Percentiles rank a stretch among this genome's conserved stretches.
These are phyloP conservation scores for Lachnellula hyalina DNA, from an alignment of 2,329 filamentous ascomycete species.

Conservation along the genomic window DNA sequence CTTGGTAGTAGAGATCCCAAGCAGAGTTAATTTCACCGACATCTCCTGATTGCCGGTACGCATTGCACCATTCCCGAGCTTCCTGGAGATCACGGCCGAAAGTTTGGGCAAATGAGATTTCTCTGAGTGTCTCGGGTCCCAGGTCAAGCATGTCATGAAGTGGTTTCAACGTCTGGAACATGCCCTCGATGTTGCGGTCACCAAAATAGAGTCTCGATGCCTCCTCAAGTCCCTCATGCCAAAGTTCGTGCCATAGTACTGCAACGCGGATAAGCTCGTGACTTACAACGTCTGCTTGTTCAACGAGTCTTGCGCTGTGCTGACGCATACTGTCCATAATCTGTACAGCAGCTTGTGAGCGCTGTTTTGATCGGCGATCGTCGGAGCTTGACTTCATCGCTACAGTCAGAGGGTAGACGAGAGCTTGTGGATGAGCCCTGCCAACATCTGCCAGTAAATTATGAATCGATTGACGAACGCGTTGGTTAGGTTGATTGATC, in stretches of 20 bases:
- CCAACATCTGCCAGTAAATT: slow-evolving; percentile 89
- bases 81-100: slow-evolving; percentile 95
- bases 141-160: slow-evolving; percentile 87
- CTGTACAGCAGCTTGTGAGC: slow-evolving; percentile 80
- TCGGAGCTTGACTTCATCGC: slow-evolving; percentile 92
- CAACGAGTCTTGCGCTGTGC: slow-evolving; percentile 86
- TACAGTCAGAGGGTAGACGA: slow-evolving; percentile 95
- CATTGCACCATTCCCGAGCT: slow-evolving; percentile 91
- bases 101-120: slow-evolving; percentile 95
- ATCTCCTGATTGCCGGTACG: slow-evolving; percentile 84
- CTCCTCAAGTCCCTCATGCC: slow-evolving; percentile 97
- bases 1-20: slow-evolving; percentile 98
- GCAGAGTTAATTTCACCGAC: slow-evolving; percentile 94
- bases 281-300: slow-evolving; percentile 92
- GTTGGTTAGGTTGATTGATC: slow-evolving; percentile 90
- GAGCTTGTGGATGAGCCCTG: slow-evolving; percentile 86
- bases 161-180: slow-evolving; percentile 87
- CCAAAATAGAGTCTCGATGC: slow-evolving; percentile 95
- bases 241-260: slow-evolving; percentile 97
- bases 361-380: slow-evolving; percentile 71
- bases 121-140: slow-evolving; percentile 86
- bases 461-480: slow-evolving; percentile 86
- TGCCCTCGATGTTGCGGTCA: slow-evolving; percentile 94
- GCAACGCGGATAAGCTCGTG: slow-evolving; percentile 95
- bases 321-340: slow-evolving; percentile 99